Conservation (phyloP, 352 stramenopile genomes). For the Globisporangium splendens region DNA sequence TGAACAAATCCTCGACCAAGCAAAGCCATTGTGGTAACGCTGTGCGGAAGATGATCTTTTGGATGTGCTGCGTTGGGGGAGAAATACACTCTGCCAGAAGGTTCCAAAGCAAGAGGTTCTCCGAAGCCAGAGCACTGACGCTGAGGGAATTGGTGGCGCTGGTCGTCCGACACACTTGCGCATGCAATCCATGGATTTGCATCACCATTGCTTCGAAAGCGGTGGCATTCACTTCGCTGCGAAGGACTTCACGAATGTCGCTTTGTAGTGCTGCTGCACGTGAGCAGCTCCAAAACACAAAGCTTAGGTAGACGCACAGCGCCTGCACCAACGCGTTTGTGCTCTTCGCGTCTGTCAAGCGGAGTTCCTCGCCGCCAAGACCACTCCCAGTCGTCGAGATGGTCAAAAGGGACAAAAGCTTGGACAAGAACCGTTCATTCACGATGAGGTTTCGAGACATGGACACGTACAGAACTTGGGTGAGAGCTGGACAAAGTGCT, state of each 20-base stretch:
- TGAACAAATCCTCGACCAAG: conserved; percentile 14
- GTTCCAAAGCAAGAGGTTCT: conserved; percentile 32
- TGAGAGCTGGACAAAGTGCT: conserved; percentile 36
- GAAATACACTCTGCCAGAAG: conserved; percentile 14
- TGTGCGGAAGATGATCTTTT: conserved; percentile 1
- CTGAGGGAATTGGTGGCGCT: not conserved
- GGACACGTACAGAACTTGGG: conserved; percentile 50
- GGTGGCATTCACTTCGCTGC: conserved; percentile 27
- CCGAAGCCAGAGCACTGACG: not conserved
- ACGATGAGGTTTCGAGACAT: conserved; percentile 38
- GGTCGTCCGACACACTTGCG: conserved; percentile 13
- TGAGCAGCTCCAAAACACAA: conserved; percentile 30
- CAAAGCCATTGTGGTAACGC: conserved; percentile 13
- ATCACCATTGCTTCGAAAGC: conserved; percentile 17
- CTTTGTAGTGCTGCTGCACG: conserved; percentile 17
- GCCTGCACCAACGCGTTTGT: conserved; percentile 32
- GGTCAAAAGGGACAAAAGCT: conserved; percentile 35
- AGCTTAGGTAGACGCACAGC: conserved; percentile 53
- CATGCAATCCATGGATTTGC: conserved; percentile 17
- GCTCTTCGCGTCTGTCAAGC: not conserved
- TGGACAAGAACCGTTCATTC: conserved; percentile 53
- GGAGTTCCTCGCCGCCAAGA: not conserved
- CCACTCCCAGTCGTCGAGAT: not conserved
- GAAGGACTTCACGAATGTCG: conserved; percentile 40
- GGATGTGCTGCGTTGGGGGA: conserved; percentile 4